Evolutionary conservation across 2,329 filamentous ascomycete genomes (phyloP), one percentile per base, ranked within the genome.

Genomic region (Alternaria viburni): DNA sequence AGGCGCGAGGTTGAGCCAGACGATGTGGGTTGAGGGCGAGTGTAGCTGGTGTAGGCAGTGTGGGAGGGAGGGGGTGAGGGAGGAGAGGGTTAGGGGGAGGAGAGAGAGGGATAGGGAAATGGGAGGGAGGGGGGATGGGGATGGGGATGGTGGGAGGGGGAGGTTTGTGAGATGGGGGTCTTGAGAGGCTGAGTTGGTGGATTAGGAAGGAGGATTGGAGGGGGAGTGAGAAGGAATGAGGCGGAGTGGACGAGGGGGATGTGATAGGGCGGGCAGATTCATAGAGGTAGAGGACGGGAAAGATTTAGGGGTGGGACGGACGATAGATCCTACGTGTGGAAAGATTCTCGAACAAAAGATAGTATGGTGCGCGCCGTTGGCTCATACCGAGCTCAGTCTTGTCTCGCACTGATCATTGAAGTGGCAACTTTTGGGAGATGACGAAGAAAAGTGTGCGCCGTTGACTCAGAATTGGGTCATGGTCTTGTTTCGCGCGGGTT

Each of bases 11-110:
- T 41, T 55, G 25, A 57, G 59, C 15, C 59, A 63, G 25, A 62
- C 51, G n/a, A 10, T 65, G 12, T 41, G 25, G 25, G 52, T n/a
- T 6, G 25, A 26, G 8, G 51, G 58, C 21, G 36, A 54, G 21
- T 77, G 74, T 62, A 26, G 28, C 19, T 72, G 72, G 71, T 77
- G 75, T 58, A 46, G 47, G 44, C 47, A 70, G 49, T 62, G 56
- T 58, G 19, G 62, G 54, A 62, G 59, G 61, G 66, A 62, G 12
- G 32, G 21, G 47, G 51, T 43, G 13, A 54, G 26, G 49, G 17
- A 57, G 47, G 54, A 44, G 32, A 28, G 32, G 59, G 47, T 28
- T 10, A 25, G n/a, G 60, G n/a, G 28, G 13, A 51, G 57, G 47
- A 36, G 19, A 13, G 28, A 30, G 25, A 26, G 3, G 25, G 8